Conservation (phyloP, 345 rosid genomes). For the Garcia nutans region DNA sequence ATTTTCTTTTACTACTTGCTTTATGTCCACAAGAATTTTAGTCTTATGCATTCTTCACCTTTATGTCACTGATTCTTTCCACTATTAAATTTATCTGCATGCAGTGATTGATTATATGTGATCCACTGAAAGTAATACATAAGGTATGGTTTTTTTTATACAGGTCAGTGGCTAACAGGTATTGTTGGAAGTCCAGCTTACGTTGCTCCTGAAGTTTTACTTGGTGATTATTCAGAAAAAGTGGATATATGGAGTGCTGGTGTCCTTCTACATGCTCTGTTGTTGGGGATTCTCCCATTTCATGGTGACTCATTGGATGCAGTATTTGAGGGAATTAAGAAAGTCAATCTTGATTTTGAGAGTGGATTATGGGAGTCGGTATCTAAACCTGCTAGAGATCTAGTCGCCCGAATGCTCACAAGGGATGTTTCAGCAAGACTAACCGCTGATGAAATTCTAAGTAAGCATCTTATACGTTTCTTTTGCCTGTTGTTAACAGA, state of each 20-base stretch:
- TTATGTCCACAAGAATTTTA: not conserved
- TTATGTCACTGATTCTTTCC: not conserved
- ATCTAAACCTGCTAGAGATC: slow-evolving; percentile 17
- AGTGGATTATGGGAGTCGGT: slow-evolving; percentile 19
- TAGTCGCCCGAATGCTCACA: slow-evolving; percentile 1
- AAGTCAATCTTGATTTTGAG: slow-evolving; percentile 11
- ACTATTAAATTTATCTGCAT: not conserved
- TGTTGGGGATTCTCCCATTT: slow-evolving; percentile 21
- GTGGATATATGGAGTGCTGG: slow-evolving; percentile 27
- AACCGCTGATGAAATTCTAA: slow-evolving; percentile 15
- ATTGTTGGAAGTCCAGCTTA: slow-evolving; percentile 21
- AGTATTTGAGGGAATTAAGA: slow-evolving; percentile 18
- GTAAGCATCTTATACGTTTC: slow-evolving; percentile 5
- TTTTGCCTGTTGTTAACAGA: not conserved
- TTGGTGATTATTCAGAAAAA: slow-evolving; percentile 17
- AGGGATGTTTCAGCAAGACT: slow-evolving; percentile 22
- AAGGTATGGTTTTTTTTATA: not conserved
- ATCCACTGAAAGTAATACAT: not conserved
- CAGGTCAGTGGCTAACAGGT: slow-evolving; percentile 20
- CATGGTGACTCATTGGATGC: slow-evolving; percentile 19
- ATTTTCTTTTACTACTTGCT: not conserved
- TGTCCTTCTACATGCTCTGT: slow-evolving; percentile 16
- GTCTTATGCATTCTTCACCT: not conserved
- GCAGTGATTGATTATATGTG: not conserved
- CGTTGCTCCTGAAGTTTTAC: slow-evolving; percentile 19